Evolutionary conservation across 768 basidiomycete species (phyloP).

Genomic region (Phaffia tasmanica): DNA sequence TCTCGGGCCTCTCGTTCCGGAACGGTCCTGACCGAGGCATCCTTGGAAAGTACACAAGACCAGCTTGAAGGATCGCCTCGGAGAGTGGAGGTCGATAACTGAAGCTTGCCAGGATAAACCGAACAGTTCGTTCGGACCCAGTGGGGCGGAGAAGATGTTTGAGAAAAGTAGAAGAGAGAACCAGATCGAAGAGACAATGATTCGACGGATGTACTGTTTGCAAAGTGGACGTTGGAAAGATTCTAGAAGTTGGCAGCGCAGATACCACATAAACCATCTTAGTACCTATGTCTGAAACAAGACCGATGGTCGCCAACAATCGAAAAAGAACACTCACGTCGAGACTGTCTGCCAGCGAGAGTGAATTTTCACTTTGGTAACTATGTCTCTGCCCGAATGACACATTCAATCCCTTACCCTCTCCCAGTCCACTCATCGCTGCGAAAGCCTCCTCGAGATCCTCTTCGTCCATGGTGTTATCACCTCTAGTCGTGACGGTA

Average conservation of each 20-base stretch:
- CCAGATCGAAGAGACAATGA: conserved; percentile 5
- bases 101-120: conserved; percentile 5
- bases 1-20: conserved; percentile 20
- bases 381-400: no score
- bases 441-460: no score
- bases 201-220: not conserved
- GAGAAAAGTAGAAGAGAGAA: conserved; percentile 13
- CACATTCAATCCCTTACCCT: no score
- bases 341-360: not conserved
- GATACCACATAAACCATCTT: not conserved
- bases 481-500: no score
- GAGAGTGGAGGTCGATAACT: conserved; percentile 6
- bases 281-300: not conserved
- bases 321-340: not conserved
- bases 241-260: not conserved
- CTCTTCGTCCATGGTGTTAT: no score
- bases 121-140: conserved; percentile 19
- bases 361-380: not conserved
- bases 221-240: not conserved
- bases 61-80: not conserved
- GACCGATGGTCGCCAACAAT: not conserved
- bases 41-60: not conserved
- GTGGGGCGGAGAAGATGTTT: conserved; percentile 1
- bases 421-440: no score
- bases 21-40: conserved; percentile 15